Evolutionary conservation across 805 yeast genomes (phyloP), one percentile per base, ranked within the genome.

Genomic region (Myxozyma geophila): DNA sequence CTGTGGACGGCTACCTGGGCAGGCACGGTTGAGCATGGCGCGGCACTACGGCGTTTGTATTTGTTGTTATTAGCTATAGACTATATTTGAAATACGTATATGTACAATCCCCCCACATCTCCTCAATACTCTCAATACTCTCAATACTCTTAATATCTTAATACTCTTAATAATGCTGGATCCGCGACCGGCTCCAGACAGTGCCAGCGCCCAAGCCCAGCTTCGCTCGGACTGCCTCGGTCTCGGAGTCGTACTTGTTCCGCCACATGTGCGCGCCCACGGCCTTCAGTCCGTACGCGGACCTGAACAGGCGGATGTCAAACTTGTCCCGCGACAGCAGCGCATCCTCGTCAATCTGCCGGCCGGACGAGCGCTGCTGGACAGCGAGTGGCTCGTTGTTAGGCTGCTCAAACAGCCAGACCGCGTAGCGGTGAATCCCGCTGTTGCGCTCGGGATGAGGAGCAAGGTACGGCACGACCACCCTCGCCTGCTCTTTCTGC

Each of bases 201-300:
- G 85, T 81, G 56, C 97, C 98, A 64, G 79, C 75, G 19, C 86
- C 87, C 65, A 93, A 80, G 3, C 91, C 93, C 74, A 88, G 90
- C 73, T 82, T 76, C 67, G 81, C 83, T 76, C 98, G 86, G 35
- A 92, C 87, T 2, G 74, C 74, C 37, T 81, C 82, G 50, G 90
- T 88, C 70, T 87, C 84, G 70, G 89, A 79, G 76, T 95, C 98
- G 85, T 88, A 93, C 48, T 77, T 79, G 69, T 87, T 85, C 81
- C 98, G 86, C 93, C 96, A 93, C 52, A 90, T 81, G 74, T 91
- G 96, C 1, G 96, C 97, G 35, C 98, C 98, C 54, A 92, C 85
- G 0, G 98, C 85, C n/a, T 79, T 78, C 69, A 95, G 81, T 3
- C 79, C 74, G 75, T 89, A 74, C 2, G 76, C 67, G 2, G 76